Evolutionary conservation across 169 alveolate genomes (phyloP).

Genomic region (Babesia ovata): DNA sequence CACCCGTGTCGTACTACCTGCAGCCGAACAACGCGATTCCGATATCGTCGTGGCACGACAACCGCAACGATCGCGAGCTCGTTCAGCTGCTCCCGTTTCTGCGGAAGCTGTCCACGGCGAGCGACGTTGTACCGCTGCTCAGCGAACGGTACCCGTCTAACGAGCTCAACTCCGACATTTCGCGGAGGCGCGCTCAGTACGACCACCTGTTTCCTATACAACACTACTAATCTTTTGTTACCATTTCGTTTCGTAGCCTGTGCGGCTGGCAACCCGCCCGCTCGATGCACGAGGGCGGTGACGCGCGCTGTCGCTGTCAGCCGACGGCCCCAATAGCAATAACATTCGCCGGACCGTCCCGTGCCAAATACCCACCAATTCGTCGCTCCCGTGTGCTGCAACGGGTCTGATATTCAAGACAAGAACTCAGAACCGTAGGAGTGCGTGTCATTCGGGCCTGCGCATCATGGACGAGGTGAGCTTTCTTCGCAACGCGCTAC

Average conservation of each 20-base stretch:
- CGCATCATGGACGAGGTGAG: constrained; percentile 64
- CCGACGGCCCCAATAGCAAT: background rate
- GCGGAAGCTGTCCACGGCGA: constrained; percentile 24
- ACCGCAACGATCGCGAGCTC: constrained; percentile 72
- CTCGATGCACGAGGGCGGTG: background rate
- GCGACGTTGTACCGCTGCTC: constrained; percentile 46
- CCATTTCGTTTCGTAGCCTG: too few relatives aligned
- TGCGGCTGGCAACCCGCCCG: too few relatives aligned
- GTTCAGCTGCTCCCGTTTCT: constrained; percentile 77
- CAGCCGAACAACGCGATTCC: constrained; percentile 80
- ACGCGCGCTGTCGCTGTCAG: background rate
- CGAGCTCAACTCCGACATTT: background rate
- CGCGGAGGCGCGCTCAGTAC: background rate
- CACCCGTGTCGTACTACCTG: constrained; percentile 68
- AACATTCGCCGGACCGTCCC: background rate
- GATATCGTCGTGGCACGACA: constrained; percentile 78
- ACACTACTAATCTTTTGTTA: background rate
- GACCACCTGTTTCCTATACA: background rate
- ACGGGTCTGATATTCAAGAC: background rate
- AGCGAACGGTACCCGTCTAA: constrained; percentile 21
- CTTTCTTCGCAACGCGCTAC: background rate
- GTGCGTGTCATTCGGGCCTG: background rate
- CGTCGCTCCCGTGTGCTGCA: too few relatives aligned
- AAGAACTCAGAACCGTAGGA: background rate
- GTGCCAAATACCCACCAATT: too few relatives aligned